Percentiles rank a stretch among this genome's conserved stretches.
These are phyloP conservation scores for Mucor racemosus DNA, from an alignment of 371 early-diverging fungal species.

Conservation along the genomic window DNA sequence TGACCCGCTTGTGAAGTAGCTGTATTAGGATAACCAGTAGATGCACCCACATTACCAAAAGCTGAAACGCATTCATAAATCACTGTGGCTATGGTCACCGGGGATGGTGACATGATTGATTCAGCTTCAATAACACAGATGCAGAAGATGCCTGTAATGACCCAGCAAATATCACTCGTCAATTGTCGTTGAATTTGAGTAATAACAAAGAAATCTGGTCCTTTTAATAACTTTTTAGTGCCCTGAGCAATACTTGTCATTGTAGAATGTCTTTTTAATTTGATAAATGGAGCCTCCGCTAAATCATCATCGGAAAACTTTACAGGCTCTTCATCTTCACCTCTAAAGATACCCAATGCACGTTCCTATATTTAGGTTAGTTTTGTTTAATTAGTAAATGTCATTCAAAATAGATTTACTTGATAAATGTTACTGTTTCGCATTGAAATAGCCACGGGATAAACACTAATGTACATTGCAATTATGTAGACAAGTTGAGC, in stretches of 20 bases:
- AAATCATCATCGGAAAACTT: constrained; percentile 35
- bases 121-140: constrained; percentile 39
- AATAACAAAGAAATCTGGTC: constrained; percentile 50
- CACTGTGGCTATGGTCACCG: constrained; percentile 40
- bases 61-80: constrained; percentile 53
- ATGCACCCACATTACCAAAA: constrained; percentile 49
- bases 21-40: constrained; percentile 42
- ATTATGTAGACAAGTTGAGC: constrained; percentile 51
- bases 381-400: neutral
- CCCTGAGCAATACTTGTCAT: constrained; percentile 46
- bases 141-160: constrained; percentile 42
- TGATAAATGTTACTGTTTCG: constrained; percentile 58
- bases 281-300: constrained; percentile 38
- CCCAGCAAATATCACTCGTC: constrained; percentile 52
- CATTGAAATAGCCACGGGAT: constrained; percentile 59
- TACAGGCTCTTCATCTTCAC: constrained; percentile 37
- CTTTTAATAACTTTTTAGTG: constrained; percentile 34
- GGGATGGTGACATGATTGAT: constrained; percentile 43
- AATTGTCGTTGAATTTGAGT: constrained; percentile 51
- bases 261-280: constrained; percentile 43
- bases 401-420: constrained; percentile 22
- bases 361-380: constrained; percentile 36
- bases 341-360: constrained; percentile 51
- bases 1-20: constrained; percentile 45
- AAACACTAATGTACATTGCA: constrained; percentile 61